Evolutionary conservation across 371 early-diverging fungal genomes (phyloP).

Genomic region (Choanephora cucurbitarum): DNA sequence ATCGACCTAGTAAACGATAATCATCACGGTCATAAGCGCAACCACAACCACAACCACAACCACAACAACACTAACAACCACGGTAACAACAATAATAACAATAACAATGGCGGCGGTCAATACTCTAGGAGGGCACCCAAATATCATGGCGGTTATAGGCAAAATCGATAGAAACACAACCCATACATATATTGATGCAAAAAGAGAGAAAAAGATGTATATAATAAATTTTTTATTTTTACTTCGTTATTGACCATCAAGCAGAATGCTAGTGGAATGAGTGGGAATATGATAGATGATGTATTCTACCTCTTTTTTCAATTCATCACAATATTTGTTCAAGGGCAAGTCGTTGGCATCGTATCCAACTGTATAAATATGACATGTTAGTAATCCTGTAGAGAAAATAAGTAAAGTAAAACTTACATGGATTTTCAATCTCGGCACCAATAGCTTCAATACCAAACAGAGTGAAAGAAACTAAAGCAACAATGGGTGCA

Average conservation of each 20-base stretch:
- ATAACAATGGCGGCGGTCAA: not conserved
- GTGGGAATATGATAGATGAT: slow-evolving; percentile 49
- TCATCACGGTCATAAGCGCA: not conserved
- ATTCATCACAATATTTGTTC: slow-evolving; percentile 40
- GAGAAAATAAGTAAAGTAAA: not conserved
- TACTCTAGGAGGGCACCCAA: slow-evolving; percentile 13
- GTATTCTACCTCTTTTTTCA: slow-evolving; percentile 47
- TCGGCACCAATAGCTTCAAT: slow-evolving; percentile 67
- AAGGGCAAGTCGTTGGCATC: slow-evolving; percentile 55
- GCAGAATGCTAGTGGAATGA: slow-evolving; percentile 35
- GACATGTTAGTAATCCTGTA: not conserved
- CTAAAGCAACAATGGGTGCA: slow-evolving; percentile 63
- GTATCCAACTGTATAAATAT: slow-evolving; percentile 64
- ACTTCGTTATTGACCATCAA: slow-evolving; percentile 36
- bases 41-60: too few relatives aligned
- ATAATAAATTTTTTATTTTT: not conserved
- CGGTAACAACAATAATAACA: too few relatives aligned
- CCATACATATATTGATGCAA: not conserved
- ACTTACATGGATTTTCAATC: slow-evolving; percentile 47
- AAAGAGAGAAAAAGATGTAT: not conserved
- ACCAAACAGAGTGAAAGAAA: slow-evolving; percentile 75
- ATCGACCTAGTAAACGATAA: slow-evolving; percentile 17
- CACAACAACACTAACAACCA: too few relatives aligned
- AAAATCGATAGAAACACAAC: slow-evolving; percentile 1
- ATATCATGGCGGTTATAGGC: slow-evolving; percentile 28